A percentile compares a stretch with the other conserved stretches of the same genome.
Evolutionary conservation across 495 filamentous ascomycete species (phyloP).

Genomic region (Clavariopsis aquatica): DNA sequence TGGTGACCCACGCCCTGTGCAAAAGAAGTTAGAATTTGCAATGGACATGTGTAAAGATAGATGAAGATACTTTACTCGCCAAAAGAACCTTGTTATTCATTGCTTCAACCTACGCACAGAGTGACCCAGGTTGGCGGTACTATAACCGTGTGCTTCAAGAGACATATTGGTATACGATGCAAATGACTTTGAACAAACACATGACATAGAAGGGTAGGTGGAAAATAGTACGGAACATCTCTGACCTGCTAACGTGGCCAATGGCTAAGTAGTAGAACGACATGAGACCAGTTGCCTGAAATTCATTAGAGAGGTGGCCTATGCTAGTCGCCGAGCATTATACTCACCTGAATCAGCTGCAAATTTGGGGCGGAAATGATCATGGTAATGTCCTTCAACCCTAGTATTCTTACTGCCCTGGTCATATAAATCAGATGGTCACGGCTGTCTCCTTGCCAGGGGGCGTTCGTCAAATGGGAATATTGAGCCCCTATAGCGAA

Average conservation of each 20-base stretch:
- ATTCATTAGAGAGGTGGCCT: background rate
- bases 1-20: slow-evolving; percentile 16
- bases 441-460: slow-evolving; percentile 5
- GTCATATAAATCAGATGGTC: slow-evolving; percentile 18
- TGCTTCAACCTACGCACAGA: no score
- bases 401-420: slow-evolving; percentile 7
- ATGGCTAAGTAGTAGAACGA: slow-evolving; percentile 24
- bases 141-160: no score
- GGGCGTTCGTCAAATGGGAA: slow-evolving; percentile 10
- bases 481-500: slow-evolving; percentile 22
- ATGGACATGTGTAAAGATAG: no score
- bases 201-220: background rate
- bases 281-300: slow-evolving; percentile 16
- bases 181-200: background rate
- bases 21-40: background rate
- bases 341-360: slow-evolving; percentile 3
- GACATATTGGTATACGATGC: no score
- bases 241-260: slow-evolving; percentile 23
- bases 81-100: no score
- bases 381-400: background rate
- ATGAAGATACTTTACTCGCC: no score
- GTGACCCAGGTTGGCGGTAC: no score
- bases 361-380: background rate
- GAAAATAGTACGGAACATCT: background rate
- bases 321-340: background rate